Evolutionary conservation across 495 filamentous ascomycete species (phyloP).

Genomic region (Neurospora sp.): DNA sequence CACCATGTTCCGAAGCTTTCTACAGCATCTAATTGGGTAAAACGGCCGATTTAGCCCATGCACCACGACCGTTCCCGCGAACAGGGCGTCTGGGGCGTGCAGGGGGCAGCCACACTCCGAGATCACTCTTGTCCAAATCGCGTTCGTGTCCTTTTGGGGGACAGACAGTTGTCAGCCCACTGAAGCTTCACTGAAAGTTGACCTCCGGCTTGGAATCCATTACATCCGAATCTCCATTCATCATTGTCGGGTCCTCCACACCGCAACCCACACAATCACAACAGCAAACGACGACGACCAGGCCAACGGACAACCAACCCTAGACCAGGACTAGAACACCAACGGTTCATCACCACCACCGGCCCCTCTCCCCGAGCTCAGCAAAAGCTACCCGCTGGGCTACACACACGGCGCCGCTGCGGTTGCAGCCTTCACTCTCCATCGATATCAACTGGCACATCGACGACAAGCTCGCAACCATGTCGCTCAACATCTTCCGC

Average conservation of each 20-base stretch:
- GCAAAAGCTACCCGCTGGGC: neutral
- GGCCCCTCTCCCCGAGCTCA: neutral
- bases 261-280: neutral
- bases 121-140: constrained; percentile 13
- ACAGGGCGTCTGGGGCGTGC: neutral
- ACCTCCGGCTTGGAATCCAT: neutral
- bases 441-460: neutral
- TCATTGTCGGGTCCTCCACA: neutral
- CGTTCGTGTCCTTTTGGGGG: constrained; percentile 31
- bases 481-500: constrained; percentile 76
- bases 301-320: constrained; percentile 2
- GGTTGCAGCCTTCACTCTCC: neutral
- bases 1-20: neutral
- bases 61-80: neutral
- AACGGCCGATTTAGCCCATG: neutral
- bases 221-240: neutral
- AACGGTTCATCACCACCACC: neutral
- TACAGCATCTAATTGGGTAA: neutral
- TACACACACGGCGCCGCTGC: constrained; percentile 15
- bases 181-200: neutral
- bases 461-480: constrained; percentile 23
- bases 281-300: neutral
- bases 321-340: constrained; percentile 3
- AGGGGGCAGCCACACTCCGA: neutral
- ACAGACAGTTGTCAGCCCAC: neutral